Percentiles rank a stretch among this genome's conserved stretches.
These are phyloP conservation scores for Penicillium riverlandense DNA, from an alignment of 495 filamentous ascomycete genomes.

Conservation along the genomic window DNA sequence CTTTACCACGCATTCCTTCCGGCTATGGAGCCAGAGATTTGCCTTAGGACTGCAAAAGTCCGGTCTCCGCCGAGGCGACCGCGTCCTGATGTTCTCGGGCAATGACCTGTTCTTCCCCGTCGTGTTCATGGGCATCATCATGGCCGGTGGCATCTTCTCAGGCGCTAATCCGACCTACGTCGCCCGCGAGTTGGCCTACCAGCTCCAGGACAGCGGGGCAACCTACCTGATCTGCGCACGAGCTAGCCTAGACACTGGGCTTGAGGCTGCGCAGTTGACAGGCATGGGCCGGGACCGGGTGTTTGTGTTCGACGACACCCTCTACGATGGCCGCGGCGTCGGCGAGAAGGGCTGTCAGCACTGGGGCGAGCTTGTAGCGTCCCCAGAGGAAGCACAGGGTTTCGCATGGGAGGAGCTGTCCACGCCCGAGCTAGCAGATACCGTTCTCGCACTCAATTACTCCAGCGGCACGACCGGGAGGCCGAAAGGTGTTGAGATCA, in stretches of 20 bases:
- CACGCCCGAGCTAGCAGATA: conserved; percentile 29
- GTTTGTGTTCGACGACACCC: conserved; percentile 43
- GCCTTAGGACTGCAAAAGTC: conserved; percentile 60
- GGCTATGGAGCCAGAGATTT: conserved; percentile 63
- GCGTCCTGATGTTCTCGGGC: conserved; percentile 64
- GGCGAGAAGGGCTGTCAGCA: conserved; percentile 36
- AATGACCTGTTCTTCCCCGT: conserved; percentile 71
- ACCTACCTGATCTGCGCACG: conserved; percentile 55
- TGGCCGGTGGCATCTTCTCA: conserved; percentile 73
- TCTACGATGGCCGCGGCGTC: conserved; percentile 31
- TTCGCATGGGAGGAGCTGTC: conserved; percentile 38
- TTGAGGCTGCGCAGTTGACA: conserved; percentile 35
- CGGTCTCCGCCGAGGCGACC: conserved; percentile 61
- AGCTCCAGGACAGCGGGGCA: conserved; percentile 64
- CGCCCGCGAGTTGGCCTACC: conserved; percentile 62
- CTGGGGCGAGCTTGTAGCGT: conserved; percentile 43
- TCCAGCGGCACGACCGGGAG: conserved; percentile 73
- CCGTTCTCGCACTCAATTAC: conserved; percentile 60
- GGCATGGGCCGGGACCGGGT: conserved; percentile 31
- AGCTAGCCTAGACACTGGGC: conserved; percentile 32
- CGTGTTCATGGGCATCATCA: conserved; percentile 63
- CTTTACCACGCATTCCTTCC: conserved; percentile 51
- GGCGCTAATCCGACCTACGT: conserved; percentile 76
- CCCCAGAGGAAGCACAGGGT: conserved; percentile 29
- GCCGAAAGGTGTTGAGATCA: conserved; percentile 77